phyloP scores from a whole-genome alignment of 345 rosid species.

The Streptanthus diversifolius region DNA sequence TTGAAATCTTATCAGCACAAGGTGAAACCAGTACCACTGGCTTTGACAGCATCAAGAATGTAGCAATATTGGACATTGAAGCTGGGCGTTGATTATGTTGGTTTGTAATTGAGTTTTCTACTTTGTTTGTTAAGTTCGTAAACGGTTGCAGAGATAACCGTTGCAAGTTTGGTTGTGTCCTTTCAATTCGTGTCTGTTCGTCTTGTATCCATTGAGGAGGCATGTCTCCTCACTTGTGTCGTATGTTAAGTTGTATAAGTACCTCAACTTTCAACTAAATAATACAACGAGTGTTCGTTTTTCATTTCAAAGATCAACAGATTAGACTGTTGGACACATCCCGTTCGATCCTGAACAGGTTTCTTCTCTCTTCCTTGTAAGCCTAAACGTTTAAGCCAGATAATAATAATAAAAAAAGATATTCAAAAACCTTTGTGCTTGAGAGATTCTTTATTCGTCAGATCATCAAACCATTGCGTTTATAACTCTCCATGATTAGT shows the following conservation, averaged over 20 bases:
- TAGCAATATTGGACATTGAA: neutral
- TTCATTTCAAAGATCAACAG: too few relatives aligned
- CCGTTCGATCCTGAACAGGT: neutral
- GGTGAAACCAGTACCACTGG: neutral
- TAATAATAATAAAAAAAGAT: too few relatives aligned
- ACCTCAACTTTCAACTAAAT: too few relatives aligned
- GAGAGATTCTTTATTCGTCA: neutral
- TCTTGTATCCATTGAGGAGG: too few relatives aligned
- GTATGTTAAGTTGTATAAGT: too few relatives aligned
- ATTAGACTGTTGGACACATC: neutral
- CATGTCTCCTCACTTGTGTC: too few relatives aligned
- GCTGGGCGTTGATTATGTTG: neutral
- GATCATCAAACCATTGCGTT: neutral
- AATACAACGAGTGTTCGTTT: too few relatives aligned
- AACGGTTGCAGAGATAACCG: too few relatives aligned
- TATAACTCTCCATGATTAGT: neutral
- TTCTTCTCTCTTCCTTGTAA: neutral
- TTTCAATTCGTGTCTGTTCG: too few relatives aligned
- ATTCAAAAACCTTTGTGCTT: neutral
- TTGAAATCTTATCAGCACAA: neutral
- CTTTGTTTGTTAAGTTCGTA: too few relatives aligned
- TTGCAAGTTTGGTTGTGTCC: too few relatives aligned
- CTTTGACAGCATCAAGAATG: conserved; percentile 10
- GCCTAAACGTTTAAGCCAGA: neutral
- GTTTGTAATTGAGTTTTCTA: too few relatives aligned